Base-by-base conservation (phyloP, 148 eudicot genomes). In the Silene uniflora region DNA sequence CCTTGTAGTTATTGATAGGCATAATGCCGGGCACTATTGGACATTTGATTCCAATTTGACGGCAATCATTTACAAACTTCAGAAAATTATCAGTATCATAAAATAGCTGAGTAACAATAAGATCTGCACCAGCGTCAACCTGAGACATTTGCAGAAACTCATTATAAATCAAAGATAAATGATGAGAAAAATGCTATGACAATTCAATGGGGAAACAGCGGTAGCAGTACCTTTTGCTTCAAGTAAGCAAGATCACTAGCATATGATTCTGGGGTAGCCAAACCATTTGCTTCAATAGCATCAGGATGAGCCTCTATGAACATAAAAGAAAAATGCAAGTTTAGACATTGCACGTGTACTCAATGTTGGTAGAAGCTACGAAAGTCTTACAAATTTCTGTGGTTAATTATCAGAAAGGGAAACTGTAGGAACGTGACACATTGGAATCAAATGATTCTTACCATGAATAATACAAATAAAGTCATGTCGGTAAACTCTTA, bases 101-200 rank as follows among this genome's bases (percentile, higher is more conserved):
- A 79, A 95, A 95, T 76, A 95, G 93, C 76, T 95, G 98, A 74
- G 97, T 92, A 77, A 95, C 84, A 75, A 92, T 90, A 78, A 95
- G 87, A 81, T 95, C 98, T 62, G 88, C 98, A 75, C 98, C 98
- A 67, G 98, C 98, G 87, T 95, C 98, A 85, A 95, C 91, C 98
- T 94, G 86, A 35, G 79, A 64, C 76, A 82, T 42, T 55, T 69
- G 52, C 61, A 72, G 9, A 66, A 22, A 74, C 73, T 23, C 64
- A 71, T 66, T 55, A 22, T 76, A 63, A 81, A 62, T 39, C 17
- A 74, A 9, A 52, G 16, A 75, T 22, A 27, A 39, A 63, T 52
- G 44, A 63, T 49, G 44, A 13, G 44, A 29, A 6, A 56, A 70
- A 32, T n/a, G n/a, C n/a, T n/a, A n/a, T n/a, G n/a, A n/a, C n/a